phyloP scores from a whole-genome alignment of 2,329 filamentous ascomycete species.

The Fusarium kyushuense region DNA sequence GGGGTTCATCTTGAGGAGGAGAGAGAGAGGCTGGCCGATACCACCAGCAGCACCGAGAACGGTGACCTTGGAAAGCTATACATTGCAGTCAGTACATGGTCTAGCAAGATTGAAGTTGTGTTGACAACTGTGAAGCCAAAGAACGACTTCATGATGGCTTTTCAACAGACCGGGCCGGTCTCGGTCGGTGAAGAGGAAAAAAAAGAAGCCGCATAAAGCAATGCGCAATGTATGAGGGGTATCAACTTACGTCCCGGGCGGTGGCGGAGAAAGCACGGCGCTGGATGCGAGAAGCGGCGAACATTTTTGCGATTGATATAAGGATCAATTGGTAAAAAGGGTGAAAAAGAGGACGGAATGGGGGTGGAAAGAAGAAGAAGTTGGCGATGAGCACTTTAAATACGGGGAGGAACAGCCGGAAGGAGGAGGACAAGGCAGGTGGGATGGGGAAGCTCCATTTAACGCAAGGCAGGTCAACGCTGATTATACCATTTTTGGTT shows the following conservation, averaged over 20 bases:
- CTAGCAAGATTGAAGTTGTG: not conserved
- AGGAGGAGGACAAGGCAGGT: constrained; percentile 23
- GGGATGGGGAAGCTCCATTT: constrained; percentile 35
- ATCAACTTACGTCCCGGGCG: constrained; percentile 75
- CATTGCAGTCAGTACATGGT: constrained; percentile 35
- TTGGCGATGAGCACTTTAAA: constrained; percentile 45
- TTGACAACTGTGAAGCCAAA: constrained; percentile 1
- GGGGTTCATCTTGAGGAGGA: constrained; percentile 98
- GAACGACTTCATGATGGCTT: not conserved
- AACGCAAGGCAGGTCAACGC: constrained; percentile 18
- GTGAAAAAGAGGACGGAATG: constrained; percentile 39
- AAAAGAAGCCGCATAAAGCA: constrained; percentile 19
- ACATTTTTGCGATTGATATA: constrained; percentile 68
- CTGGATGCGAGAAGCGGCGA: constrained; percentile 77
- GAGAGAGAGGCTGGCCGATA: constrained; percentile 97
- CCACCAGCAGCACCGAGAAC: constrained; percentile 97
- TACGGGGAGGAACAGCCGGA: constrained; percentile 40
- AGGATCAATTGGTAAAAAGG: constrained; percentile 43
- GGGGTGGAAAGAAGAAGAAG: constrained; percentile 40
- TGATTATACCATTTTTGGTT: constrained; percentile 11
- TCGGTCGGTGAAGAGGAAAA: constrained; percentile 38
- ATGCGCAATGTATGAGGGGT: constrained; percentile 22
- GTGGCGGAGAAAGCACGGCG: constrained; percentile 85
- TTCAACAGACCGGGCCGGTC: constrained; percentile 29
- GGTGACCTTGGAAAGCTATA: constrained; percentile 93